These are phyloP conservation scores for Paraphoma chrysanthemicola DNA, from an alignment of 2,329 filamentous ascomycete species.

Conservation along the genomic window DNA sequence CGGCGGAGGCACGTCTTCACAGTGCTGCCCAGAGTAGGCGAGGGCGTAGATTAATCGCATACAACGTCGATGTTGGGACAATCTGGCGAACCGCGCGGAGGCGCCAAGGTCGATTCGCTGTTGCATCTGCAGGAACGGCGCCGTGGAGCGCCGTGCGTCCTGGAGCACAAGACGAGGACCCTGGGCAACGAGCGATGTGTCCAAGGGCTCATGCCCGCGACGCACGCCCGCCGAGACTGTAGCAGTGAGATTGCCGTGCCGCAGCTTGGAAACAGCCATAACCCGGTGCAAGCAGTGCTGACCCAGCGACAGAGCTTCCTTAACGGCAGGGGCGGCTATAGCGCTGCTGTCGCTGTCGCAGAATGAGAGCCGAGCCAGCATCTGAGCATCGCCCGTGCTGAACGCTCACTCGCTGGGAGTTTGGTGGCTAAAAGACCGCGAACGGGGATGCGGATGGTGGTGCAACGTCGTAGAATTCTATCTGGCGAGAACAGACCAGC, in stretches of 20 bases:
- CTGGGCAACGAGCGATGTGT: constrained; percentile 1
- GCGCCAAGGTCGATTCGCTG: constrained; percentile 4
- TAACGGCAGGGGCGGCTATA: constrained; percentile 38
- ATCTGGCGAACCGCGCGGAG: constrained; percentile 26
- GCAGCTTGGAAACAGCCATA: constrained; percentile 12
- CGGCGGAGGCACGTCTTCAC: constrained; percentile 12
- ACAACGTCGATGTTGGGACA: constrained; percentile 32
- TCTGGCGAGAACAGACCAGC: constrained; percentile 26
- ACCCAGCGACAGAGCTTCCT: constrained; percentile 24
- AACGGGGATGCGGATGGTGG: constrained; percentile 27
- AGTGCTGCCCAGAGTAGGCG: constrained; percentile 12
- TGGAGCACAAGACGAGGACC: constrained; percentile 4
- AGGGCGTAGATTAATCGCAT: constrained; percentile 38
- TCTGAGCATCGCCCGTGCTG: constrained; percentile 9
- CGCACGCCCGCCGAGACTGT: constrained; percentile 11
- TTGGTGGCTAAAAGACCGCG: constrained; percentile 35
- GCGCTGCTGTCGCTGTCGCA: constrained; percentile 30
- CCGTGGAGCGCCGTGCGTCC: neutral
- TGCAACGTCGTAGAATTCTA: constrained; percentile 46
- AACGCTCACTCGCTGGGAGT: constrained; percentile 13
- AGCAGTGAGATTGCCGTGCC: constrained; percentile 32
- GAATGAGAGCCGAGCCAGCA: constrained; percentile 21
- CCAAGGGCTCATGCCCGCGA: neutral
- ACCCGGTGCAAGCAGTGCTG: constrained; percentile 23
- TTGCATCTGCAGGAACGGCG: neutral